Evolutionary conservation across 164 flowering plant genomes (phyloP), one percentile per base, ranked within the genome.

Genomic region (Aristolochia fimbriata): DNA sequence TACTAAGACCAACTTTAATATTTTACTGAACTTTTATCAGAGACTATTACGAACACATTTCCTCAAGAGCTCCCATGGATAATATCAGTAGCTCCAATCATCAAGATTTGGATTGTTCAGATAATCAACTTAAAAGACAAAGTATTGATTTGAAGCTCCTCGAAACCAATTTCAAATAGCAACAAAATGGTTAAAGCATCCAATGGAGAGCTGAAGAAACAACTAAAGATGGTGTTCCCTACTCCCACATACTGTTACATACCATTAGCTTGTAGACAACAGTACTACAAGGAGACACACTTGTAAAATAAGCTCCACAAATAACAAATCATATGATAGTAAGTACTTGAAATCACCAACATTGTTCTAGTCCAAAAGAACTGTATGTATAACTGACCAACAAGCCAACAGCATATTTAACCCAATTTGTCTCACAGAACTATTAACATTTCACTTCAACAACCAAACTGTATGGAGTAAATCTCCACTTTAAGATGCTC

Each of bases 391-490:
- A 71, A 72, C 65, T 65, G 67, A 73, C 68, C 50, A 68, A 65
- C 68, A 63, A 67, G 57, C 60, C 65, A 58, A 62, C 62, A 76
- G 47, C 59, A 71, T 69, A 47, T 71, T 67, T 65, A 70, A 60
- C 75, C 70, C 69, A 70, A 70, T 78, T 70, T 74, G 70, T 68
- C 74, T 69, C 74, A 78, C 70, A 65, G 41, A 70, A 62, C 75
- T 75, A 75, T 76, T 67, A 66, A 73, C 81, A 77, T 67, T 66
- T 65, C 75, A 74, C 61, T 67, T 72, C 60, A 57, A 65, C 54
- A 61, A 60, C 72, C 71, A 70, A 55, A 58, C n/a, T 68, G 61
- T 30, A 69, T 15, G 57, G 62, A 66, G 37, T 56, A 54, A 63
- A 45, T 63, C 73, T 62, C 69, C 67, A 57, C 46, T 55, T 17